Evolutionary conservation across 2,329 filamentous ascomycete species (phyloP).

Genomic region (Ophiocordyceps camponoti-rufipedis): DNA sequence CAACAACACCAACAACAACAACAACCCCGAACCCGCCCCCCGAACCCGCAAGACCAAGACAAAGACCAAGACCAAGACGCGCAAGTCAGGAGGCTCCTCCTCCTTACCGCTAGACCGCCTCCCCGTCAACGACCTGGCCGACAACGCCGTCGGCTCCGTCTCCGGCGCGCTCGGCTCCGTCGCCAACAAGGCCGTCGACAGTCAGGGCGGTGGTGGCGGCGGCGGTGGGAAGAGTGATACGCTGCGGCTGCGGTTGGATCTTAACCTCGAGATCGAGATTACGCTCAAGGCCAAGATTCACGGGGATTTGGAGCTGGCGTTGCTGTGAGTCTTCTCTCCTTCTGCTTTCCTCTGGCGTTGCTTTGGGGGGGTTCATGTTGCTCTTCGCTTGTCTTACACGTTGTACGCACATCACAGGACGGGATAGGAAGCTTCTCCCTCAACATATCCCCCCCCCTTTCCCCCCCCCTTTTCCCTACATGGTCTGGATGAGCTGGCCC

Average conservation of each 20-base stretch:
- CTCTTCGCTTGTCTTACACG: no score
- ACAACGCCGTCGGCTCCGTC: slow-evolving; percentile 19
- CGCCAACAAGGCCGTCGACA: slow-evolving; percentile 17
- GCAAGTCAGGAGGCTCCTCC: neutral
- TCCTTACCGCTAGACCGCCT: slow-evolving; percentile 18
- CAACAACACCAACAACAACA: slow-evolving; percentile 6
- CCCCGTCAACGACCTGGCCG: slow-evolving; percentile 16
- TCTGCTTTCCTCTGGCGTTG: neutral
- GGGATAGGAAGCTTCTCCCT: no score
- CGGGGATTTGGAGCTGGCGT: slow-evolving; percentile 53
- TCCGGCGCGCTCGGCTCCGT: slow-evolving; percentile 22
- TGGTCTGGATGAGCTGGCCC: no score
- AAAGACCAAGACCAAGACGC: neutral
- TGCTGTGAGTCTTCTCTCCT: slow-evolving; percentile 35
- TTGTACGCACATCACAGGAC: no score
- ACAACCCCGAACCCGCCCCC: slow-evolving; percentile 10
- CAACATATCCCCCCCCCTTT: no score
- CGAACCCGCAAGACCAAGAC: slow-evolving; percentile 4
- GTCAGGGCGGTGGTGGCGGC: slow-evolving; percentile 11
- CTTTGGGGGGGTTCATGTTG: neutral
- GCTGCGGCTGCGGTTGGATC: slow-evolving; percentile 45
- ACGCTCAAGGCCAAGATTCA: slow-evolving; percentile 65
- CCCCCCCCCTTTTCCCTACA: no score
- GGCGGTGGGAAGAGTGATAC: slow-evolving; percentile 29
- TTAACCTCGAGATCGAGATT: slow-evolving; percentile 65